Base-by-base conservation (phyloP, 768 basidiomycete species). In the Phanerochaete carnosa region DNA sequence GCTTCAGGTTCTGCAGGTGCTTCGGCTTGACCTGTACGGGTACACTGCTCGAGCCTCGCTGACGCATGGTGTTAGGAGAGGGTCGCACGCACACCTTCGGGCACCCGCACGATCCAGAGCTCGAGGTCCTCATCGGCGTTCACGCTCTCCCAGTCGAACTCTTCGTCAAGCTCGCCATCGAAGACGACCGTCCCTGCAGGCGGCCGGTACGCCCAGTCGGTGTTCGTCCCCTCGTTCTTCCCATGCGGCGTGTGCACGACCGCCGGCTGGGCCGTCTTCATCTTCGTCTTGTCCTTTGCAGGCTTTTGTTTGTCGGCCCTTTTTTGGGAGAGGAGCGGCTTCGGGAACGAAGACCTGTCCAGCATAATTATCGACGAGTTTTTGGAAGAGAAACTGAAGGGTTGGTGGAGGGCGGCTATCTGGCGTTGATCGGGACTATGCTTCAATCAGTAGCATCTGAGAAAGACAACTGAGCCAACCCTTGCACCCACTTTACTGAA, bases 61-160 rank as follows among this genome's bases (percentile, higher is more conserved):
- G 11, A 32, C 22, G 25, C n/a, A 7, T 9, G 25, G 28, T 13
- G 23, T 43, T 12, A 3, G 29, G 57, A 37, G 60, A 51, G 45
- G 5, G 62, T 30, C 50, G 57, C 23, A 76, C 87, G 61, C 68
- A 91, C 90, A 39, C 79, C 79, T 13, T 86, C 83, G 25, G 90
- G 90, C 16, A 85, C 81, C 12, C 90, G 82, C 35, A 92, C 80
- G 13, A 90, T 73, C 83, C 89, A 91, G 9, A 92, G 65, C 64
- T 92, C 89, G 11, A 83, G 66, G 60, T 90, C 82, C 0, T 76
- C 70, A 28, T 87, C 79, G 1, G 78, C 67, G 12, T 82, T 77
- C 4, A 92, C 62, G 6, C 75, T 72, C 59, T 88, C 87, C 88
- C 88, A 92, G 65, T 90, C 89, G 65, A 89, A 89, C 2, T 79